These are phyloP conservation scores for Halenospora varia DNA, from an alignment of 495 filamentous ascomycete species.

Conservation along the genomic window DNA sequence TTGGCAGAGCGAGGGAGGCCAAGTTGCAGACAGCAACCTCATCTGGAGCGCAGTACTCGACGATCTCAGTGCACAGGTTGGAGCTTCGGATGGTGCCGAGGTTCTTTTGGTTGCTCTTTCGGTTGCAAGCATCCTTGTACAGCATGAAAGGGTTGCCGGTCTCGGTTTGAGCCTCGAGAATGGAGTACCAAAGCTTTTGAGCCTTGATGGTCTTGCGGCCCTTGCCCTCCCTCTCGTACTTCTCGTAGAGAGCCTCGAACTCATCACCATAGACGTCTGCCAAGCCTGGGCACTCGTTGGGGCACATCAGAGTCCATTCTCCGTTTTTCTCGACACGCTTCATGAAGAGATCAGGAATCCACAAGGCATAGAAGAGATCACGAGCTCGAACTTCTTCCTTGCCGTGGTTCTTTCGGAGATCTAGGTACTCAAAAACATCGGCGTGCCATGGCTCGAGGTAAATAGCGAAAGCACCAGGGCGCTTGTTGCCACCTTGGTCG, in stretches of 20 bases:
- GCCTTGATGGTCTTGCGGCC: conserved; percentile 90
- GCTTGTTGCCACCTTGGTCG: conserved; percentile 98
- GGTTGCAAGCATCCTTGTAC: conserved; percentile 97
- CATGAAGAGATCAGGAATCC: conserved; percentile 99
- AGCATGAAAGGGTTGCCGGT: conserved; percentile 99
- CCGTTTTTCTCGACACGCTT: conserved; percentile 94
- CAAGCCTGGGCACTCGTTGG: conserved; percentile 88
- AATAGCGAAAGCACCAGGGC: conserved; percentile 96
- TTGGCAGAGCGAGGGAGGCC: conserved; percentile 87
- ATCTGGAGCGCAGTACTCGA: conserved; percentile 95
- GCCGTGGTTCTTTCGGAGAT: conserved; percentile 97
- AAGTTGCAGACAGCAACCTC: conserved; percentile 99
- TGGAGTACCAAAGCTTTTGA: conserved; percentile 98
- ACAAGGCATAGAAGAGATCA: conserved; percentile 95
- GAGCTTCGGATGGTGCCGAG: conserved; percentile 96
- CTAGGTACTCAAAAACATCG: conserved; percentile 95
- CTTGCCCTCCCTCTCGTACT: conserved; percentile 85
- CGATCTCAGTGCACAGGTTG: conserved; percentile 97
- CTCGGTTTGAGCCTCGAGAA: conserved; percentile 96
- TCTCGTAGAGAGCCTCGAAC: conserved; percentile 91
- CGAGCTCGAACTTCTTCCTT: conserved; percentile 97
- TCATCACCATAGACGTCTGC: conserved; percentile 97
- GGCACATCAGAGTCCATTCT: conserved; percentile 97
- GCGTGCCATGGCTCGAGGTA: conserved; percentile 99
- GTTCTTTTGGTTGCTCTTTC: conserved; percentile 99